These are phyloP conservation scores for Apostasia shenzhenica DNA, from an alignment of 106 monocot species.

Conservation along the genomic window DNA sequence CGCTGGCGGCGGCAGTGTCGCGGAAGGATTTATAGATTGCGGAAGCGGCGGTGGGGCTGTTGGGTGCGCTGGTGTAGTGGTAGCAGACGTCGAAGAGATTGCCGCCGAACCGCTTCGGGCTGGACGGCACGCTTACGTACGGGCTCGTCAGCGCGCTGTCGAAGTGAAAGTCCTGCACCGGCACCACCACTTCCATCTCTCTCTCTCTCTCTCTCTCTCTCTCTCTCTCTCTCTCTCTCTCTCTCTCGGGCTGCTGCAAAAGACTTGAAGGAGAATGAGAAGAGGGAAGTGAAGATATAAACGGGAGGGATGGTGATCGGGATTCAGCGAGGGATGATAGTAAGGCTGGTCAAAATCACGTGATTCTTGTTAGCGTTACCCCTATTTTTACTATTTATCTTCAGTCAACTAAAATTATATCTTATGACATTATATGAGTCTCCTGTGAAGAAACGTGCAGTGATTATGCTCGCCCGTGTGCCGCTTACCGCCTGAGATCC, in stretches of 20 bases:
- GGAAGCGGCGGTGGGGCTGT: not conserved
- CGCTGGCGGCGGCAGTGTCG: not conserved
- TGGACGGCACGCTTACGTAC: constrained; percentile 43
- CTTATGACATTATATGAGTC: no score
- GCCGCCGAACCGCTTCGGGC: constrained; percentile 25
- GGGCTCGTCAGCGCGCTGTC: constrained; percentile 17
- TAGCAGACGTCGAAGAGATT: constrained; percentile 9
- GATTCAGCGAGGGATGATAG: no score
- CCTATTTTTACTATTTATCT: no score
- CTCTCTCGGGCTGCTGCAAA: not conserved
- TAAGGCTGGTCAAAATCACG: no score
- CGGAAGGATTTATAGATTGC: not conserved
- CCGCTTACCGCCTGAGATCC: no score
- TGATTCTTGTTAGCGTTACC: no score
- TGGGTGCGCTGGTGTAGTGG: not conserved
- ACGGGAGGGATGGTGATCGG: no score
- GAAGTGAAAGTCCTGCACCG: constrained; percentile 26
- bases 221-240: not conserved
- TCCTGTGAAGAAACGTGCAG: no score
- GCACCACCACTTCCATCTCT: constrained; percentile 19
- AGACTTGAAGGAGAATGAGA: no score
- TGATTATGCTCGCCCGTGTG: no score
- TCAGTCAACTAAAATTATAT: no score
- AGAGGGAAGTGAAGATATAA: no score
- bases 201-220: constrained; percentile 1